Evolutionary conservation across 2,329 filamentous ascomycete genomes (phyloP), one percentile per base, ranked within the genome.

Genomic region (Aaosphaeria arxii): DNA sequence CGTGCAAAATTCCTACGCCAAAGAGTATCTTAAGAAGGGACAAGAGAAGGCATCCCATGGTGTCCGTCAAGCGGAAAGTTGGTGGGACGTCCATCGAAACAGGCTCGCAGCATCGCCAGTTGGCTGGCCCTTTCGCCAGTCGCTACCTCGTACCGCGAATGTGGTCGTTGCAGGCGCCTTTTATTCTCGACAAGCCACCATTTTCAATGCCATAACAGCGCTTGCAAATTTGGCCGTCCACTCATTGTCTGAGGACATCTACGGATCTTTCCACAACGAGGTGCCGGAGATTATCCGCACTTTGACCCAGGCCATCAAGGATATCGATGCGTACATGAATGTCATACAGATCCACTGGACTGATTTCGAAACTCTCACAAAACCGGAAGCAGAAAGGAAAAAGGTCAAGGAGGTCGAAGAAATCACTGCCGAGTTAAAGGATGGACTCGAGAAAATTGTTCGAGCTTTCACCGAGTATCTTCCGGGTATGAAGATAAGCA

Each of bases 221-320:
- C 73, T 94, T 36, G 83, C 82, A 9, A 78, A 80, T 43, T 77
- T 97, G 30, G 81, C 88, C 0, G 80, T 89, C 4, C 81, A 81
- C 52, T 92, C 88, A 68, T 72, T 96, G 46, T 75, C 76, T 4
- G 91, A 97, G 69, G 92, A 97, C 66, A 80, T 80, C 42, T 94
- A 85, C 63, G 92, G 92, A 11, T 88, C 89, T 57, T 92, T 95
- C n/a, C 87, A 95, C 56, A 79, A 84, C 40, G 88, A 94, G 54
- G 84, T 97, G 2, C 83, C 88, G 1, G 73, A 73, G 43, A 85
- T 95, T 48, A 82, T 96, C 44, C 82, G 86, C 42, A 82, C 84
- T 1, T 82, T 95, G 51, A 91, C 89, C 0, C 58, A 68, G 0
- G 84, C 88, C 0, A 84, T 91, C 47, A 78, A 75, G 46, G 83